A percentile compares a stretch with the other conserved stretches of the same genome.
Conservation (phyloP, 257 asterid genomes). For the Leonotis leonurus region DNA sequence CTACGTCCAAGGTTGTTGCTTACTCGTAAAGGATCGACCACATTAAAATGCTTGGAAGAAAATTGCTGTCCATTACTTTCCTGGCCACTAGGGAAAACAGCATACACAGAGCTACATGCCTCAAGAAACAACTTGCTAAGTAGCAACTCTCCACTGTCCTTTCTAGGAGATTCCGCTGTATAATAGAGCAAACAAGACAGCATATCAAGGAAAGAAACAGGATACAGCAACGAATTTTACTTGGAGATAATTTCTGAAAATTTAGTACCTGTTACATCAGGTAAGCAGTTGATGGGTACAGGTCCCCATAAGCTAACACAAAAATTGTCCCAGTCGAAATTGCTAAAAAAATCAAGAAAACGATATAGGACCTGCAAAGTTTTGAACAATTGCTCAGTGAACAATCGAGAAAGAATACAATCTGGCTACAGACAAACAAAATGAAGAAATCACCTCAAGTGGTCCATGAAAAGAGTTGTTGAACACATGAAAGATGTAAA, state of each 20-base stretch:
- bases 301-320: constrained; percentile 98
- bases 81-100: constrained; percentile 83
- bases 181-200: not conserved
- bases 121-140: constrained; percentile 90
- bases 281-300: constrained; percentile 73
- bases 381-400: constrained; percentile 26
- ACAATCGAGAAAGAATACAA: constrained; percentile 11
- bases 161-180: constrained; percentile 85
- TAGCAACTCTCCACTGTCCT: constrained; percentile 78
- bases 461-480: constrained; percentile 88
- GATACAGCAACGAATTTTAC: constrained; percentile 1
- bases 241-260: not conserved
- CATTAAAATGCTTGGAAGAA: constrained; percentile 84
- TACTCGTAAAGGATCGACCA: constrained; percentile 92
- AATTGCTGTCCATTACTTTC: constrained; percentile 85
- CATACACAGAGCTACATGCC: constrained; percentile 85
- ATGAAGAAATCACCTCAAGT: constrained; percentile 58
- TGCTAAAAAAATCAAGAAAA: constrained; percentile 89
- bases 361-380: constrained; percentile 74
- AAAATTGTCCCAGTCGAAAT: constrained; percentile 89
- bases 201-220: not conserved
- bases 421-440: not conserved
- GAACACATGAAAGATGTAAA: constrained; percentile 86
- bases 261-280: constrained; percentile 72
- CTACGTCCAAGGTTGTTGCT: constrained; percentile 99